These are phyloP conservation scores for Gypsophila paniculata DNA, from an alignment of 179 eudicot genomes.

Conservation along the genomic window DNA sequence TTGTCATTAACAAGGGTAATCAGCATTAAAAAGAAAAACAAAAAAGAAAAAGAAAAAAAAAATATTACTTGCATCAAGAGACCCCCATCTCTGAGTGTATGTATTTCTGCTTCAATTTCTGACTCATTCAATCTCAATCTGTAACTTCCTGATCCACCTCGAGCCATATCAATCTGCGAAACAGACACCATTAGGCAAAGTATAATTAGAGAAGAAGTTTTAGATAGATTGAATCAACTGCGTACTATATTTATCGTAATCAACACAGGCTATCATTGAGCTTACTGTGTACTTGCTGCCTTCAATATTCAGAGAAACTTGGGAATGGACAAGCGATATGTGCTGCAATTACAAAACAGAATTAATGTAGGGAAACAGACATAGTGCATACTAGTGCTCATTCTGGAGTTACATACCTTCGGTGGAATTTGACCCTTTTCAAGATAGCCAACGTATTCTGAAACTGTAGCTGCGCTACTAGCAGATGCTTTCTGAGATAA, in stretches of 20 bases:
- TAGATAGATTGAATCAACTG: conserved; percentile 6
- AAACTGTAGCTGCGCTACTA: conserved; percentile 95
- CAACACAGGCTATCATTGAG: conserved; percentile 14
- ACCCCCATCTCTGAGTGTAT: conserved; percentile 97
- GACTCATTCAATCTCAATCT: conserved; percentile 82
- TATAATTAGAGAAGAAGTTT: not conserved
- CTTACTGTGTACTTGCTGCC: conserved; percentile 98
- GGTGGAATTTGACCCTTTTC: conserved; percentile 99
- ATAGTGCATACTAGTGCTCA: conserved; percentile 3
- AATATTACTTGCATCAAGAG: conserved; percentile 84
- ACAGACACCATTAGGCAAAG: conserved; percentile 5
- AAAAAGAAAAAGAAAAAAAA: not conserved
- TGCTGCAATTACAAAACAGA: conserved; percentile 60
- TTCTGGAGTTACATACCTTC: conserved; percentile 48
- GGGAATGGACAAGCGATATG: conserved; percentile 90
- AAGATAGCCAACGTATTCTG: conserved; percentile 95
- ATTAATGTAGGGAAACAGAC: conserved; percentile 5
- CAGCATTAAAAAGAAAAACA: not conserved
- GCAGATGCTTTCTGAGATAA: conserved; percentile 87
- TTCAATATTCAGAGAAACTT: conserved; percentile 90
- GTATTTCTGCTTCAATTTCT: conserved; percentile 95
- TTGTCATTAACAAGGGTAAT: not conserved
- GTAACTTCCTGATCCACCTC: conserved; percentile 97
- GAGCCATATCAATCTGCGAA: conserved; percentile 75
- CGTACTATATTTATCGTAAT: not conserved